Percentiles rank a stretch among this genome's conserved stretches.
Evolutionary conservation across 345 rosid genomes (phyloP).

Genomic region (Boechera divaricarpa): DNA sequence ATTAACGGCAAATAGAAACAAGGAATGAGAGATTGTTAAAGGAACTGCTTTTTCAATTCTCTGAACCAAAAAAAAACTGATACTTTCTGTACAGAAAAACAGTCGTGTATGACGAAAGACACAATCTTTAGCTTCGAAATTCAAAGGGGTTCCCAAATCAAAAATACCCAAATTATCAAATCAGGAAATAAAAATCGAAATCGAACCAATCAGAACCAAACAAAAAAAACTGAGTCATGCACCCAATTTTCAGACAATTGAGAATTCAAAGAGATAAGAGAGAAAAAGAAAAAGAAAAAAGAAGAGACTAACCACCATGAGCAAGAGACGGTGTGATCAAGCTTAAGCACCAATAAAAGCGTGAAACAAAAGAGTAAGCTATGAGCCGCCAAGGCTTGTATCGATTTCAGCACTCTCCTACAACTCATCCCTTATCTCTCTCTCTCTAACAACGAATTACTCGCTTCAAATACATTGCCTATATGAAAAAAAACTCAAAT

Average conservation of each 20-base stretch:
- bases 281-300: not conserved
- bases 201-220: constrained; percentile 19
- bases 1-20: constrained; percentile 8
- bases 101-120: not conserved
- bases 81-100: not conserved
- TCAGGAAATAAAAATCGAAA: constrained; percentile 16
- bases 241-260: constrained; percentile 3
- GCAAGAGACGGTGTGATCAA: constrained; percentile 61
- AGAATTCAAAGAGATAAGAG: not conserved
- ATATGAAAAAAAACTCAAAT: not conserved
- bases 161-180: constrained; percentile 9
- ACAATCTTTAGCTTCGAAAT: constrained; percentile 24
- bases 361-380: constrained; percentile 73
- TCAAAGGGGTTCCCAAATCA: not conserved
- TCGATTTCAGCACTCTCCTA: constrained; percentile 90
- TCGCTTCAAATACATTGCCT: constrained; percentile 19
- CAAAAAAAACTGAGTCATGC: constrained; percentile 2
- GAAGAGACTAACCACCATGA: constrained; percentile 83
- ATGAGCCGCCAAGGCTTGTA: constrained; percentile 87
- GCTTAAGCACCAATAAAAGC: constrained; percentile 72
- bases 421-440: constrained; percentile 62
- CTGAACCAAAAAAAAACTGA: not conserved
- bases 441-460: constrained; percentile 13
- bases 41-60: constrained; percentile 8
- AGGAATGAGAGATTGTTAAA: constrained; percentile 19